A percentile compares a stretch with the other conserved stretches of the same genome.
Evolutionary conservation across 1,139 yeast species (phyloP).

Genomic region (Kodamaea anthophila): DNA sequence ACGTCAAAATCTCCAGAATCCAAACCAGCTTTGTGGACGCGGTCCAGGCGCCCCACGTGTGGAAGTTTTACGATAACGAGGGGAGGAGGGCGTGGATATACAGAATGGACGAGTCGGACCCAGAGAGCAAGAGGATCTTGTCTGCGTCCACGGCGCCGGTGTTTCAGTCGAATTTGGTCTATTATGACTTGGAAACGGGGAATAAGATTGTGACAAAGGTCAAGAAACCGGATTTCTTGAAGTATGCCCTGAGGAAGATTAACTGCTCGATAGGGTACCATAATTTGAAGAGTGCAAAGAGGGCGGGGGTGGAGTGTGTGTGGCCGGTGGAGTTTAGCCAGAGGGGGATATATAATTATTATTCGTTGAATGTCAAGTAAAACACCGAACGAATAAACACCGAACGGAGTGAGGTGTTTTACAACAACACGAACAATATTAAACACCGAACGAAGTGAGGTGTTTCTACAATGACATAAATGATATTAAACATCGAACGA

Average conservation of each 20-base stretch:
- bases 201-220: slow-evolving; percentile 50
- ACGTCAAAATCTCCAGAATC: slow-evolving; percentile 26
- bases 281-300: slow-evolving; percentile 31
- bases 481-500: too few relatives aligned
- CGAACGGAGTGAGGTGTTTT: too few relatives aligned
- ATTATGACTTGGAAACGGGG: slow-evolving; percentile 64
- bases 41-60: slow-evolving; percentile 27
- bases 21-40: slow-evolving; percentile 23
- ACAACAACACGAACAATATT: too few relatives aligned
- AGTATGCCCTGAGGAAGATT: slow-evolving; percentile 58
- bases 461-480: too few relatives aligned
- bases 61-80: slow-evolving; percentile 53
- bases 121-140: slow-evolving; percentile 27
- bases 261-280: slow-evolving; percentile 51
- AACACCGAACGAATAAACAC: slow-evolving; percentile 3
- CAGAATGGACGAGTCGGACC: slow-evolving; percentile 36
- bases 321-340: slow-evolving; percentile 64
- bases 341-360: slow-evolving; percentile 68
- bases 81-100: slow-evolving; percentile 86
- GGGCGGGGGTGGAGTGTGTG: slow-evolving; percentile 37
- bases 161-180: slow-evolving; percentile 29
- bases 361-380: slow-evolving; percentile 42
- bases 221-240: slow-evolving; percentile 54
- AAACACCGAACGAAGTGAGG: too few relatives aligned
- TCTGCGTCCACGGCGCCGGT: slow-evolving; percentile 11